phyloP scores from a whole-genome alignment of 305 asterid genomes.

The Fraxinus angustifolia region DNA sequence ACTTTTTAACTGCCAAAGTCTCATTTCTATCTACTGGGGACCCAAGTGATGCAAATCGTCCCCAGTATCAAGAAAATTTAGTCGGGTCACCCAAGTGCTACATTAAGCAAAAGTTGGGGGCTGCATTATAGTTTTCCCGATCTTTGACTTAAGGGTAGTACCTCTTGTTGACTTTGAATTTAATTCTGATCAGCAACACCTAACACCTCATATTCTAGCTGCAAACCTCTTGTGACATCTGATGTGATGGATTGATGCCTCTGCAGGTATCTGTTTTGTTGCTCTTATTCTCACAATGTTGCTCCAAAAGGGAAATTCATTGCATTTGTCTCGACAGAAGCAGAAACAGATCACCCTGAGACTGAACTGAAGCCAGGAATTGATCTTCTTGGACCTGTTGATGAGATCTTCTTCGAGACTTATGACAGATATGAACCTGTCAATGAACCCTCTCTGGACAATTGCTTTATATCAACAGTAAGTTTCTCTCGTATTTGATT shows the following conservation, averaged over 20 bases:
- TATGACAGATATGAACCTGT: slow-evolving; percentile 76
- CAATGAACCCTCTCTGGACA: slow-evolving; percentile 80
- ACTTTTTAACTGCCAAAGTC: not conserved
- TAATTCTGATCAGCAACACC: not conserved
- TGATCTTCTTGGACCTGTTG: slow-evolving; percentile 94
- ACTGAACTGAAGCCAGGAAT: slow-evolving; percentile 84
- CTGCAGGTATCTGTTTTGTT: slow-evolving; percentile 87
- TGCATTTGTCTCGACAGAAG: slow-evolving; percentile 93
- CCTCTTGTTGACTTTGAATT: not conserved
- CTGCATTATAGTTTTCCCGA: not conserved
- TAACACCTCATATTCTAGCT: not conserved
- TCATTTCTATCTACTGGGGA: not conserved
- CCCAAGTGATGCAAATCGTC: not conserved
- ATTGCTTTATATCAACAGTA: slow-evolving; percentile 87
- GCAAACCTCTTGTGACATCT: slow-evolving; percentile 1
- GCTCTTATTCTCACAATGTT: slow-evolving; percentile 96
- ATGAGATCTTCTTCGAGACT: slow-evolving; percentile 86
- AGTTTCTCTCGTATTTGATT: slow-evolving; percentile 30
- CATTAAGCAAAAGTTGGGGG: not conserved
- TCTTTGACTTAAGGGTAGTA: not conserved
- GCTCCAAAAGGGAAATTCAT: slow-evolving; percentile 96
- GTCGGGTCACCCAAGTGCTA: not conserved
- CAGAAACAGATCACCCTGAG: slow-evolving; percentile 89
- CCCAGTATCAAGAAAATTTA: not conserved
- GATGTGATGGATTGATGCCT: slow-evolving; percentile 18